Conservation (phyloP, 495 filamentous ascomycete species). For the Podospora fimiseda region DNA sequence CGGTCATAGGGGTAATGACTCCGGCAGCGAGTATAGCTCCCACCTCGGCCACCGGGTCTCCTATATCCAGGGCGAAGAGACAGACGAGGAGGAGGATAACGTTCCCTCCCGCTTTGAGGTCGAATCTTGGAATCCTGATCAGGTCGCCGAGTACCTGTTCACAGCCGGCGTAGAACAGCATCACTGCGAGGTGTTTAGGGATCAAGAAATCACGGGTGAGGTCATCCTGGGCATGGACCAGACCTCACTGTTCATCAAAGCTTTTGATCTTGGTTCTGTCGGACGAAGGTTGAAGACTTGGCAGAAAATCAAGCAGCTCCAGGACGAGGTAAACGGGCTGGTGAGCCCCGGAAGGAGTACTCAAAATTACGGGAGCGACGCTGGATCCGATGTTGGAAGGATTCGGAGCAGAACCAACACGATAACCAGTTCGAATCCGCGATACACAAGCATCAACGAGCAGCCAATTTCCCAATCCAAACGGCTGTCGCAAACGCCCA, state of each 20-base stretch:
- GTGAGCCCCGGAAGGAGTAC: slow-evolving; percentile 39
- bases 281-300: slow-evolving; percentile 86
- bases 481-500: slow-evolving; percentile 40
- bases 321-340: slow-evolving; percentile 64
- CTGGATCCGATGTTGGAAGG: slow-evolving; percentile 43
- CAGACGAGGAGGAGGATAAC: slow-evolving; percentile 60
- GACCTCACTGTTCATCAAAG: slow-evolving; percentile 84
- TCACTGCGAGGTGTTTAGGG: slow-evolving; percentile 88
- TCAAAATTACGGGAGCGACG: slow-evolving; percentile 48
- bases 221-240: slow-evolving; percentile 94
- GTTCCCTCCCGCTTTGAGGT: slow-evolving; percentile 58
- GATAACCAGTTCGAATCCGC: slow-evolving; percentile 77
- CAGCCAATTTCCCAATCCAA: slow-evolving; percentile 35
- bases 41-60: slow-evolving; percentile 70
- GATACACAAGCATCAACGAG: slow-evolving; percentile 39
- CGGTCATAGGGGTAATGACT: slow-evolving; percentile 59
- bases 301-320: slow-evolving; percentile 84
- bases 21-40: slow-evolving; percentile 83
- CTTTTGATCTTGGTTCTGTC: slow-evolving; percentile 88
- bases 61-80: slow-evolving; percentile 85
- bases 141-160: slow-evolving; percentile 82
- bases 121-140: slow-evolving; percentile 63
- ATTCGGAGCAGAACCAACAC: slow-evolving; percentile 43
- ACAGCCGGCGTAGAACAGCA: slow-evolving; percentile 69
- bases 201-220: slow-evolving; percentile 94